These are phyloP conservation scores for Leccinum pellstonianum DNA, from an alignment of 768 basidiomycete genomes.

Conservation along the genomic window DNA sequence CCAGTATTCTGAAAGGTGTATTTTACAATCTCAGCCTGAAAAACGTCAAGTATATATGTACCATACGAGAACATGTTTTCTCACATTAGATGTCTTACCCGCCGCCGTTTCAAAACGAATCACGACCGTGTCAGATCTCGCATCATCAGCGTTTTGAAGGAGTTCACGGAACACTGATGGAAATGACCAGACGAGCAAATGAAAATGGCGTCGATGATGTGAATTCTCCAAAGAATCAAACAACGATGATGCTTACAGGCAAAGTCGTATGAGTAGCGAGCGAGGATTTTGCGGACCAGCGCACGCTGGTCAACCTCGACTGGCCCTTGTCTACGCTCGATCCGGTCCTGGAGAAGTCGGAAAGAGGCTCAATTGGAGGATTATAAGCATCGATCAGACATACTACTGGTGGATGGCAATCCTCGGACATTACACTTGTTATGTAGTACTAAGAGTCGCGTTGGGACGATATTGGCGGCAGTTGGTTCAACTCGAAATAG, in stretches of 20 bases:
- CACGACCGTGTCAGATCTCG: constrained; percentile 63
- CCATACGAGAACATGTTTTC: too few relatives aligned
- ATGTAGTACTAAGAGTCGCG: neutral
- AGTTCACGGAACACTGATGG: constrained; percentile 39
- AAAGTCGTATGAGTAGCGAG: constrained; percentile 91
- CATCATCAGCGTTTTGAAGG: neutral
- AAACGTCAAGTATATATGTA: neutral
- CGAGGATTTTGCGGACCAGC: constrained; percentile 90
- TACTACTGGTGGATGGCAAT: neutral
- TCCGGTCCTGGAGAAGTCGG: constrained; percentile 35
- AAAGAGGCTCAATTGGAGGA: neutral
- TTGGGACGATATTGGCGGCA: too few relatives aligned
- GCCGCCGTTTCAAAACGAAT: constrained; percentile 70
- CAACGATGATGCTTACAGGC: constrained; percentile 45
- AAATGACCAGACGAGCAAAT: neutral
- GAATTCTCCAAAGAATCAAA: neutral
- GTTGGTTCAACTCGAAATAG: too few relatives aligned
- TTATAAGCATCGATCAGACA: neutral
- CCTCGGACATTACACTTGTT: neutral
- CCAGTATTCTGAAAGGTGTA: constrained; percentile 48
- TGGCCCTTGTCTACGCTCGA: constrained; percentile 54
- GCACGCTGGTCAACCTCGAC: constrained; percentile 91
- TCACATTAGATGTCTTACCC: constrained; percentile 11
- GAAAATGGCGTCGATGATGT: neutral
- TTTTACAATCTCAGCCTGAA: constrained; percentile 23